phyloP scores from a whole-genome alignment of 2,329 filamentous ascomycete genomes.

The Ophiostoma sp. region DNA sequence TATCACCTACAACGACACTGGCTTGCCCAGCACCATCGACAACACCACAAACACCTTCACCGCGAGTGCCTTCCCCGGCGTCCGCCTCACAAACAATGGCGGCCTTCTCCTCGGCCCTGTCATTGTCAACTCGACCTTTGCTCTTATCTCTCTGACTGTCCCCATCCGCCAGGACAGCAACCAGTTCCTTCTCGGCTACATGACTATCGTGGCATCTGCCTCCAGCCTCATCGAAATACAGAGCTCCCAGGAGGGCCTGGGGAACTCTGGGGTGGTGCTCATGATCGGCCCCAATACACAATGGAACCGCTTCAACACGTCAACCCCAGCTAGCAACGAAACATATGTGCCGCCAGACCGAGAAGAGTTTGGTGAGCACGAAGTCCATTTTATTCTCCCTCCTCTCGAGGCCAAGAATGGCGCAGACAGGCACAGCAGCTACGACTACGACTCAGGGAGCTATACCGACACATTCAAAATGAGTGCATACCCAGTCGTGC shows the following conservation, averaged over 20 bases:
- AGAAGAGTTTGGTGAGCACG: conserved; percentile 39
- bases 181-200: conserved; percentile 68
- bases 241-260: conserved; percentile 63
- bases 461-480: conserved; percentile 54
- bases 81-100: conserved; percentile 45
- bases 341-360: conserved; percentile 39
- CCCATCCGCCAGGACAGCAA: conserved; percentile 66
- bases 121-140: conserved; percentile 64
- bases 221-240: conserved; percentile 58
- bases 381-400: conserved; percentile 58
- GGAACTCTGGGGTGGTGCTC: conserved; percentile 62
- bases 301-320: conserved; percentile 58
- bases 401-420: conserved; percentile 39
- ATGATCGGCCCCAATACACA: conserved; percentile 61
- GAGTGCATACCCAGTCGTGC: conserved; percentile 56
- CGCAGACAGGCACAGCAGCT: conserved; percentile 45
- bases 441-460: conserved; percentile 39
- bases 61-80: conserved; percentile 47
- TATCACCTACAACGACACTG: conserved; percentile 57
- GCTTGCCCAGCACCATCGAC: conserved; percentile 38
- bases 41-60: conserved; percentile 40
- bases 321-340: conserved; percentile 43
- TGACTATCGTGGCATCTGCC: conserved; percentile 73
- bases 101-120: conserved; percentile 74
- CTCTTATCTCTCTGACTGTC: conserved; percentile 73